Conservation (phyloP, 2,329 filamentous ascomycete species). For the Rosellinia necatrix region DNA sequence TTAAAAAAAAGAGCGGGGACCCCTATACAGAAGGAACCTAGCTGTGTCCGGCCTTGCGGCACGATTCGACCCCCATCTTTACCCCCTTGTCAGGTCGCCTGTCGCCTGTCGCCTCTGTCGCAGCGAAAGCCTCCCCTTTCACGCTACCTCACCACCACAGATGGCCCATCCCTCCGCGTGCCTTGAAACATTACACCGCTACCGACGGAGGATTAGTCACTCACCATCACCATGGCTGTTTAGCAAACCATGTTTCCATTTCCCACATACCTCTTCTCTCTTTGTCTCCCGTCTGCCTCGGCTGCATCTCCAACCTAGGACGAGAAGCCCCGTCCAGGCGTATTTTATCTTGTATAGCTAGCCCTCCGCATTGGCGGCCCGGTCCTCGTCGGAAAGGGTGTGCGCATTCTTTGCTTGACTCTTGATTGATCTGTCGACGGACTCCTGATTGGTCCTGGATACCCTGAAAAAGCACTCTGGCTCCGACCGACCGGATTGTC, state of each 20-base stretch:
- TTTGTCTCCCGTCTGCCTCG: not conserved
- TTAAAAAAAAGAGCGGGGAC: not conserved
- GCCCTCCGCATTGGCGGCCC: slow-evolving; percentile 6
- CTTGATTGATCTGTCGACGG: too few species aligned
- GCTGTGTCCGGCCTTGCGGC: not conserved
- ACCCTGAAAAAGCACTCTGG: not conserved
- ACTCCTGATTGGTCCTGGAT: not conserved
- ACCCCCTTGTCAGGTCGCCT: slow-evolving; percentile 4
- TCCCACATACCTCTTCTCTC: not conserved
- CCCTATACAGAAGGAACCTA: not conserved
- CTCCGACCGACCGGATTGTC: not conserved
- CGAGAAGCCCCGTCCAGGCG: too few species aligned
- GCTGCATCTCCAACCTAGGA: not conserved
- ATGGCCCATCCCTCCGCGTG: not conserved
- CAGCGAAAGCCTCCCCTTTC: slow-evolving; percentile 11
- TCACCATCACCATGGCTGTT: slow-evolving; percentile 32
- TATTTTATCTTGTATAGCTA: slow-evolving; percentile 14
- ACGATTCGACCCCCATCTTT: slow-evolving; percentile 8
- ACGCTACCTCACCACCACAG: not conserved
- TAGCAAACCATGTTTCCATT: slow-evolving; percentile 48
- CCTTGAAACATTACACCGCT: slow-evolving; percentile 19
- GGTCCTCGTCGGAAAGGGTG: slow-evolving; percentile 5
- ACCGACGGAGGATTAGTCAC: slow-evolving; percentile 3
- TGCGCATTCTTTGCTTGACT: not conserved
- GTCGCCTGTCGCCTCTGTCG: slow-evolving; percentile 3